Base-by-base conservation (phyloP, 78 protist species). In the Polysphondylium violaceum region DNA sequence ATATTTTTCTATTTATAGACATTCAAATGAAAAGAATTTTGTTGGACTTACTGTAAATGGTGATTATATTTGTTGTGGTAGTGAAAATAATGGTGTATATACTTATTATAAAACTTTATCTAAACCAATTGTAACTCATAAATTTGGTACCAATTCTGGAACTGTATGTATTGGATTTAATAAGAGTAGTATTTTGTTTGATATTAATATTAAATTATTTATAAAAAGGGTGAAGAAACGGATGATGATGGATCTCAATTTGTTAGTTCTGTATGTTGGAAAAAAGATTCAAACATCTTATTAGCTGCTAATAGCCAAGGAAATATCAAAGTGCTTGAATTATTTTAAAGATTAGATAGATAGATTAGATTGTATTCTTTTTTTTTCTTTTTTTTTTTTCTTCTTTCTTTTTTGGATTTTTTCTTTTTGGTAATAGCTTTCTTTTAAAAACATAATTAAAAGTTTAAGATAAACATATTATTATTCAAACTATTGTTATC, bases 11-110 rank as follows among this genome's bases (percentile, higher is more conserved):
- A n/a, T n/a, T n/a, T n/a, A n/a, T n/a, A n/a, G n/a, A 12, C 97
- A 95, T 76, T 41, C 88, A 40, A 95, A 95, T 77, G 95, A 91
- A 53, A 86, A 79, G 81, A 95, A 95, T 73, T 95, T 95, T 75
- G 97, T 95, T 31, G 97, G 97, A 14, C 74, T 95, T 33, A 79
- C 97, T 1, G 72, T 89, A 3, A 87, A 88, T 51, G 89, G 87
- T 11, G 94, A 93, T 50, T 92, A 79, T 56, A 83, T 95, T 40
- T 92, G 95, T 23, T 92, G 94, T 56, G 97, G 97, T 5, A 53
- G 78, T 58, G 97, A 95, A 76, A 76, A 91, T 73, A 95, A 95
- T 81, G 92, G 95, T 53, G 94, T 95, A 23, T 92, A 81, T 55
- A 72, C 76, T 2, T 95, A 95, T 55, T 88, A 93, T 61, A 92